Evolutionary conservation across 2,329 filamentous ascomycete genomes (phyloP).

Genomic region (Neospermospora avenae): DNA sequence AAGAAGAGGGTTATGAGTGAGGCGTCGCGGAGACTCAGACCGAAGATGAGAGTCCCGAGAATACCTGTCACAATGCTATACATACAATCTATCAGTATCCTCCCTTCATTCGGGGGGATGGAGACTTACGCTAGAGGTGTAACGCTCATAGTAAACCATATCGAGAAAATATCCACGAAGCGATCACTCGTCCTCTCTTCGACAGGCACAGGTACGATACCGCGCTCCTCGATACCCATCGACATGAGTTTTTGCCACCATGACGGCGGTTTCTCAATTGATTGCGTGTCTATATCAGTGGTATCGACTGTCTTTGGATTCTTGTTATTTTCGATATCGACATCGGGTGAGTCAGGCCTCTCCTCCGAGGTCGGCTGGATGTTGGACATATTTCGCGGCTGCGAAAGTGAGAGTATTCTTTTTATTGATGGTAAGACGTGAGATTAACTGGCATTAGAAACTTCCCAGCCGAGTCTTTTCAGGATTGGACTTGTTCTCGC

Average conservation of each 20-base stretch:
- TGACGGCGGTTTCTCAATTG: not conserved
- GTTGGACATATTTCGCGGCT: not conserved
- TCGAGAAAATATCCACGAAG: constrained; percentile 55
- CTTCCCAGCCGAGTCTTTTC: not conserved
- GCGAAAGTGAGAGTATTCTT: not conserved
- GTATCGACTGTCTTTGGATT: constrained; percentile 2
- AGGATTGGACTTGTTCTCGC: not conserved
- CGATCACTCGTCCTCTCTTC: constrained; percentile 51
- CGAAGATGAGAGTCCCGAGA: constrained; percentile 53
- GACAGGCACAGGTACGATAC: constrained; percentile 53
- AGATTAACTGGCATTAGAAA: not conserved
- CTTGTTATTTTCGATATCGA: constrained; percentile 2
- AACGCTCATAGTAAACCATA: constrained; percentile 57
- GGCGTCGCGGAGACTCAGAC: constrained; percentile 48
- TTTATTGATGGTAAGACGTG: not conserved
- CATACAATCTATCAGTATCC: not conserved
- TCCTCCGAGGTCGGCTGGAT: not conserved
- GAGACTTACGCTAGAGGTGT: constrained; percentile 54
- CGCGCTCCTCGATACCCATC: constrained; percentile 49
- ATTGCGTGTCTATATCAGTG: constrained; percentile 1
- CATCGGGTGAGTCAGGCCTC: not conserved
- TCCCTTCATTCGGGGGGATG: not conserved
- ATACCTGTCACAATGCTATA: constrained; percentile 60
- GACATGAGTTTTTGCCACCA: constrained; percentile 10
- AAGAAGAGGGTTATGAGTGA: constrained; percentile 63